These are phyloP conservation scores for Penicillium italicum DNA, from an alignment of 2,329 filamentous ascomycete genomes.

Conservation along the genomic window DNA sequence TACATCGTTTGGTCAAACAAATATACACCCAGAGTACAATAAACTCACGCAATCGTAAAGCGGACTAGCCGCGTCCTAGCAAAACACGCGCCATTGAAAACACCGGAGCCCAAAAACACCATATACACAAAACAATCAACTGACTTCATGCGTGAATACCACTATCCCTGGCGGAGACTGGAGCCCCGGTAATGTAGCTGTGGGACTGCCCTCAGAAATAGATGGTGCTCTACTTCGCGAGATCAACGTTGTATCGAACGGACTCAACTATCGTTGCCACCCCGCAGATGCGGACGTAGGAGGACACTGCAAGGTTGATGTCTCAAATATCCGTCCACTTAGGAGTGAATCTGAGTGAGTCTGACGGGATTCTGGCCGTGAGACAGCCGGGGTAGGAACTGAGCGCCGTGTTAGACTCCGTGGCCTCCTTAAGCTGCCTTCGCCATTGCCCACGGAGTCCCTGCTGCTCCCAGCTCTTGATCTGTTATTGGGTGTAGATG, in stretches of 20 bases:
- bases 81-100: not conserved
- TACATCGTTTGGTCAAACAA: not conserved
- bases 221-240: not conserved
- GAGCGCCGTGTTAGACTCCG: constrained; percentile 6
- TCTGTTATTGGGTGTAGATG: constrained; percentile 24
- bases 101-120: not conserved
- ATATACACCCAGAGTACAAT: not conserved
- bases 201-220: not conserved
- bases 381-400: constrained; percentile 3
- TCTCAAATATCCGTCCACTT: not conserved
- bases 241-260: not conserved
- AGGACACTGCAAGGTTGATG: not conserved
- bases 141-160: not conserved
- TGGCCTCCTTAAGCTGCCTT: constrained; percentile 11
- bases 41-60: not conserved
- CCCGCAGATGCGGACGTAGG: not conserved
- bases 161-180: not conserved
- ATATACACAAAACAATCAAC: not conserved
- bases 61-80: not conserved
- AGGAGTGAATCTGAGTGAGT: constrained; percentile 15
- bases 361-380: not conserved
- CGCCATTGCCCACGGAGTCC: constrained; percentile 12
- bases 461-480: constrained; percentile 12
- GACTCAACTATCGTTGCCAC: not conserved
- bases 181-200: not conserved